phyloP scores from a whole-genome alignment of 2,329 filamentous ascomycete genomes.

The Emergomyces africanus region DNA sequence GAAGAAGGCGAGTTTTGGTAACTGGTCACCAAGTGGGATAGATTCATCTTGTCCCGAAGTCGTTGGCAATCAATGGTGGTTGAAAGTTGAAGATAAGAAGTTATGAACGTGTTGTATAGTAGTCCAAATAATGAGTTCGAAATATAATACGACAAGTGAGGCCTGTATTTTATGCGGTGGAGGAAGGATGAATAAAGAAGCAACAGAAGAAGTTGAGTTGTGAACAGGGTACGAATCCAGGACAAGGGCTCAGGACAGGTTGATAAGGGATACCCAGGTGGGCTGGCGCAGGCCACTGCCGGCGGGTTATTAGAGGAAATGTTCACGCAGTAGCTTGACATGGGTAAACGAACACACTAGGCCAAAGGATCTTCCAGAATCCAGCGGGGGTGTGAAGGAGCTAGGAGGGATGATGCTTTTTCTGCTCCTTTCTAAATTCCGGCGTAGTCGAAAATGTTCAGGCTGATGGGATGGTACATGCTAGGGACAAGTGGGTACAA shows the following conservation, averaged over 20 bases:
- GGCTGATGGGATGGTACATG: not conserved
- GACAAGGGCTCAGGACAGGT: conserved; percentile 1
- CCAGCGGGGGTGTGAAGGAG: not conserved
- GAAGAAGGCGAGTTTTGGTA: conserved; percentile 3
- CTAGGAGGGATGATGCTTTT: not conserved
- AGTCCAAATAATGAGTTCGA: not conserved
- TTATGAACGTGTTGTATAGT: not conserved
- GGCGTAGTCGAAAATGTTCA: no score
- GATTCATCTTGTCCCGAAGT: conserved; percentile 5
- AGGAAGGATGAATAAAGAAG: not conserved
- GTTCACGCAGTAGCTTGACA: conserved; percentile 3
- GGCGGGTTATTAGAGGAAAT: not conserved
- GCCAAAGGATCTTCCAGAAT: conserved; percentile 5
- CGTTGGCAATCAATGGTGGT: not conserved
- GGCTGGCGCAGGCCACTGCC: not conserved
- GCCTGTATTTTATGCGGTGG: not conserved
- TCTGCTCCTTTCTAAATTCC: not conserved
- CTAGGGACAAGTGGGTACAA: not conserved
- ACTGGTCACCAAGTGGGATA: conserved; percentile 6
- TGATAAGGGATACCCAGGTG: not conserved
- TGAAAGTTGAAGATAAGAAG: not conserved
- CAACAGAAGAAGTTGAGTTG: not conserved
- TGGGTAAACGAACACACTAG: conserved; percentile 3
- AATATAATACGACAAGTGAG: not conserved
- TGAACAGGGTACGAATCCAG: not conserved